Conservation (phyloP, 352 stramenopile genomes). For the Phytophthora hibernalis region DNA sequence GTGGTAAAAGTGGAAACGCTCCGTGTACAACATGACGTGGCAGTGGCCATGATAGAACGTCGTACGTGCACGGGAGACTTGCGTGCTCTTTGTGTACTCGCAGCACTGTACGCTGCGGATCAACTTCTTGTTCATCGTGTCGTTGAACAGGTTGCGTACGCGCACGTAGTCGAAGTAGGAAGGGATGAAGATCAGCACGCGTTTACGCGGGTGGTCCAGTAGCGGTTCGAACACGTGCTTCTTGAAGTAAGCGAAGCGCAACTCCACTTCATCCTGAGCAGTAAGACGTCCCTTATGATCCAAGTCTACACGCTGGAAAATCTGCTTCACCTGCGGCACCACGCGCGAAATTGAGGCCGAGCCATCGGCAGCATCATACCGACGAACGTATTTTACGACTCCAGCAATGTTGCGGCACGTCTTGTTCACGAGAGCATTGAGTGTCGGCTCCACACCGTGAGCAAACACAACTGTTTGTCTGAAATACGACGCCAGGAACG, state of each 20-base stretch:
- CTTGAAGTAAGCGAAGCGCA: constrained; percentile 81
- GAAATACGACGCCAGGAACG: constrained; percentile 73
- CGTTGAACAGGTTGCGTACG: constrained; percentile 84
- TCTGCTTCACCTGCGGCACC: constrained; percentile 76
- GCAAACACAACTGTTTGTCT: constrained; percentile 77
- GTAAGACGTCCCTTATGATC: constrained; percentile 33
- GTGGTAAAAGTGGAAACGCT: constrained; percentile 90
- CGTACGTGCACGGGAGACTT: constrained; percentile 74
- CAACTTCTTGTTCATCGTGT: constrained; percentile 76
- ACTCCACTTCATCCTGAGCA: constrained; percentile 57
- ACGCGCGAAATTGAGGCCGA: constrained; percentile 66
- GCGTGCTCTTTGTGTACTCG: constrained; percentile 75
- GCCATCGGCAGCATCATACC: constrained; percentile 59
- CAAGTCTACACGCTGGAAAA: constrained; percentile 82
- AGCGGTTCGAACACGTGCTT: constrained; percentile 82
- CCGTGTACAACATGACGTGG: constrained; percentile 84
- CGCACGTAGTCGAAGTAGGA: constrained; percentile 91
- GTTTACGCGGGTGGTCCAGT: constrained; percentile 68
- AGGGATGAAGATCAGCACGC: constrained; percentile 83
- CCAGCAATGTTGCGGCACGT: constrained; percentile 67
- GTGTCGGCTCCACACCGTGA: constrained; percentile 62
- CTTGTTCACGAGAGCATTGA: constrained; percentile 69
- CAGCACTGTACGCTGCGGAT: constrained; percentile 75
- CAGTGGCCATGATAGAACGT: constrained; percentile 80
- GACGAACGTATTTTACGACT: constrained; percentile 58